Evolutionary conservation across 2,329 filamentous ascomycete species (phyloP), one percentile per base, ranked within the genome.

Genomic region (Ophiostoma himal-ulmi): DNA sequence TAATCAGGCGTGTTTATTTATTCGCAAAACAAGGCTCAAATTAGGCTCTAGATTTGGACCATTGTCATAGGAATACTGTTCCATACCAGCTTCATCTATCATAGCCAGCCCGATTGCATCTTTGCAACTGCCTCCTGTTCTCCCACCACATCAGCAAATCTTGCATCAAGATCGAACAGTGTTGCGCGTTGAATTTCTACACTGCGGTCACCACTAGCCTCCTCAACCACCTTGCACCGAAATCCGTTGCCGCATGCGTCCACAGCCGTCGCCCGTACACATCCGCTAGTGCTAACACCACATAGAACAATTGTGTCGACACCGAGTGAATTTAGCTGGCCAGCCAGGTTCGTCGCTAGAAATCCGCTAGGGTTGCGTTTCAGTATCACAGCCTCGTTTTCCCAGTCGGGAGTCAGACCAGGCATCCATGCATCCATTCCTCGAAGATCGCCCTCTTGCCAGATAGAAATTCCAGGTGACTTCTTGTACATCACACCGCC

Each of bases 201-300:
- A 20, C 78, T 79, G 14, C 81, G 75, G 73, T 83, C 81, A 37
- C 82, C 81, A 70, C 82, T 82, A 5, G 81, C 81, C 57, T 78
- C 75, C 30, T 76, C 78, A 10, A 83, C 82, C 70, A 81, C 80
- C 80, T 83, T 83, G 17, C 81, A 80, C 62, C 81, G 76, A 66
- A 80, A 82, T 0, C 81, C 81, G 70, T 78, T 70, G 70, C 81
- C 80, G 78, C 83, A 81, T 3, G 81, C 78, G 71, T 83, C 82
- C 68, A 83, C 73, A 1, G 81, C 79, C 17, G 77, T 80, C 0
- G 81, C 81, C 67, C 82, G 77, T 68, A 83, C 70, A 73, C 82
- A 83, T 0, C 82, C 82, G 71, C 78, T 80, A 17, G 81, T 83
- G 75, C 81, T 82, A 60, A 83, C 82, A 22, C 82, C 82, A 72